Percentiles rank a stretch among this genome's conserved stretches.
phyloP scores from a whole-genome alignment of 169 alveolate genomes.

The Ichthyophthirius multifiliis region DNA sequence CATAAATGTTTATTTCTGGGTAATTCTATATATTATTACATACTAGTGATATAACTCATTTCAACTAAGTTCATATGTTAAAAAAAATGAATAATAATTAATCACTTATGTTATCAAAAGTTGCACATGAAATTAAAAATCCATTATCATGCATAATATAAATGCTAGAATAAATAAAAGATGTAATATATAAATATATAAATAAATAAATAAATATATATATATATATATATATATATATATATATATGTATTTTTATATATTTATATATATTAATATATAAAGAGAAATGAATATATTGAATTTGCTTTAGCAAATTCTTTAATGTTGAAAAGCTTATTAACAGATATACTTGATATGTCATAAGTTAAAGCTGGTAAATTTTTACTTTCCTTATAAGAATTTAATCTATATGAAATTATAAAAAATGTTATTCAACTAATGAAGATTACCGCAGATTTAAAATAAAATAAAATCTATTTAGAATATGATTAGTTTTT shows the following conservation, averaged over 20 bases:
- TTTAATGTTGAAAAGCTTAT: not conserved
- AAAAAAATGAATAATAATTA: not conserved
- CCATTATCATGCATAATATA: not conserved
- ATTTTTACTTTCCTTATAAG: not conserved
- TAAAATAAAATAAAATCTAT: not conserved
- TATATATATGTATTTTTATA: not conserved
- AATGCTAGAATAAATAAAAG: not conserved
- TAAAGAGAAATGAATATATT: not conserved
- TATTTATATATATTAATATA: not conserved
- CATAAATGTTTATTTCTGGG: no score
- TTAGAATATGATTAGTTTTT: not conserved
- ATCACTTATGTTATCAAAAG: not conserved
- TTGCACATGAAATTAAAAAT: constrained; percentile 12
- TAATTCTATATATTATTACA: no score
- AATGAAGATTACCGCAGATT: not conserved
- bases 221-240: not conserved
- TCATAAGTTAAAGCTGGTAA: constrained; percentile 12
- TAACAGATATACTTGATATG: constrained; percentile 16
- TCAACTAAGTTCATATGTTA: constrained; percentile 9
- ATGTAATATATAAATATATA: not conserved
- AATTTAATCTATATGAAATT: not conserved
- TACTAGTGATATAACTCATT: constrained; percentile 7
- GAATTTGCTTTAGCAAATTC: not conserved
- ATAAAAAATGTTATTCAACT: not conserved
- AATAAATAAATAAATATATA: not conserved